phyloP scores from a whole-genome alignment of 2,329 filamentous ascomycete species.

The Pseudocercospora crystallina region DNA sequence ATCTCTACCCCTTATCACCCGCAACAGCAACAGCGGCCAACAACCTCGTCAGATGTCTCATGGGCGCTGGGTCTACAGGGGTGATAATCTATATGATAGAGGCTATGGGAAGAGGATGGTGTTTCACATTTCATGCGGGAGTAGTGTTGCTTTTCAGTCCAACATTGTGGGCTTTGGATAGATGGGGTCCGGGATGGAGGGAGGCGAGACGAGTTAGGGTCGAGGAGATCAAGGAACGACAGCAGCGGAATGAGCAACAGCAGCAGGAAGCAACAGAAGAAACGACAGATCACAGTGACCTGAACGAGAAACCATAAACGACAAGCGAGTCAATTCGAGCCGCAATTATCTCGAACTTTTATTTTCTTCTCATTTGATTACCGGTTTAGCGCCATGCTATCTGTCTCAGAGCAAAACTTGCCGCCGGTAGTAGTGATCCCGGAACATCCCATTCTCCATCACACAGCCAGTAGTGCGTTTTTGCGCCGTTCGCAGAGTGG shows the following conservation, averaged over 20 bases:
- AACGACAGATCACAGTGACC: no score
- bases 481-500: constrained; percentile 2
- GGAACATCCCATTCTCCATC: no score
- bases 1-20: constrained; percentile 42
- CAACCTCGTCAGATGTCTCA: constrained; percentile 36
- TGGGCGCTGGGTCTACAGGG: constrained; percentile 39
- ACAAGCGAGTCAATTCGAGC: no score
- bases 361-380: no score
- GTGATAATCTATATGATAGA: constrained; percentile 45
- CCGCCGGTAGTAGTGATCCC: no score
- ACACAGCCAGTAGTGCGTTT: no score
- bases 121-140: constrained; percentile 47
- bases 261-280: no score
- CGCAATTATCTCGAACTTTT: no score
- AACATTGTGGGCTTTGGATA: constrained; percentile 42
- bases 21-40: constrained; percentile 43
- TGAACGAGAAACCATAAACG: no score
- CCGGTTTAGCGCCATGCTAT: no score
- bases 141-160: constrained; percentile 42
- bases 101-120: constrained; percentile 45
- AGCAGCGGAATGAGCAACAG: no score
- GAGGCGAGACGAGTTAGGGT: constrained; percentile 28
- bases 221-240: neutral
- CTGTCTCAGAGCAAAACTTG: no score
- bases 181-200: constrained; percentile 45